Conservation (phyloP, 345 rosid species). For the Eucalyptus victrix region DNA sequence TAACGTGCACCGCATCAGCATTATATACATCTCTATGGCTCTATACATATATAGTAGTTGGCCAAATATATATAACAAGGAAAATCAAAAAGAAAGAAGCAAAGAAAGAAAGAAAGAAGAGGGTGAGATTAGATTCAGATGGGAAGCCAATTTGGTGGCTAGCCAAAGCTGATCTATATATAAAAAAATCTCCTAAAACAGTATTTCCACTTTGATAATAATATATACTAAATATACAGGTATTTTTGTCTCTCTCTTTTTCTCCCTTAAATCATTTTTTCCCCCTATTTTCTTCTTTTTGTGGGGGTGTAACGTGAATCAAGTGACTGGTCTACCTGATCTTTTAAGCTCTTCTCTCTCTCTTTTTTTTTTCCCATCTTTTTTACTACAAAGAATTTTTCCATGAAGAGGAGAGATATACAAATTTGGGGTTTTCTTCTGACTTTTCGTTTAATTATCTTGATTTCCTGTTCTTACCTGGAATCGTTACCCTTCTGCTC, state of each 20-base stretch:
- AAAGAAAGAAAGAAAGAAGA: neutral
- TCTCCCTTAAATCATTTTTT: neutral
- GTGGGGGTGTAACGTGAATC: constrained; percentile 7
- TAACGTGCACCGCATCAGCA: constrained; percentile 67
- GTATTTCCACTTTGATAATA: constrained; percentile 24
- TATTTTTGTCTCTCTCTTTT: neutral
- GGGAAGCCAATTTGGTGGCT: constrained; percentile 35
- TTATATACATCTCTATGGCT: neutral
- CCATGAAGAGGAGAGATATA: constrained; percentile 10
- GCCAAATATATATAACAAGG: neutral
- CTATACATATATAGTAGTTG: neutral
- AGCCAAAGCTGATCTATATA: constrained; percentile 41
- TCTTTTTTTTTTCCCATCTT: constrained; percentile 1
- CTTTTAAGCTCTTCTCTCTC: neutral
- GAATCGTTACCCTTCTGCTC: constrained; percentile 26
- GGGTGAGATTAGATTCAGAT: constrained; percentile 18
- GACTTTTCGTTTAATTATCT: neutral
- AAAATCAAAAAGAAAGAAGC: neutral
- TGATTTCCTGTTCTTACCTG: constrained; percentile 32
- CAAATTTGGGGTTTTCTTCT: neutral
- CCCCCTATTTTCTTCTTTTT: neutral
- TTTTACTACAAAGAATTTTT: constrained; percentile 14
- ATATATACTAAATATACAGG: neutral
- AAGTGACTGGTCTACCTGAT: neutral
- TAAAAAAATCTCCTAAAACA: constrained; percentile 9